A percentile compares a stretch with the other conserved stretches of the same genome.
Evolutionary conservation across 192 early-diverging fungal genomes (phyloP).

Genomic region (Spinellus fusiger): DNA sequence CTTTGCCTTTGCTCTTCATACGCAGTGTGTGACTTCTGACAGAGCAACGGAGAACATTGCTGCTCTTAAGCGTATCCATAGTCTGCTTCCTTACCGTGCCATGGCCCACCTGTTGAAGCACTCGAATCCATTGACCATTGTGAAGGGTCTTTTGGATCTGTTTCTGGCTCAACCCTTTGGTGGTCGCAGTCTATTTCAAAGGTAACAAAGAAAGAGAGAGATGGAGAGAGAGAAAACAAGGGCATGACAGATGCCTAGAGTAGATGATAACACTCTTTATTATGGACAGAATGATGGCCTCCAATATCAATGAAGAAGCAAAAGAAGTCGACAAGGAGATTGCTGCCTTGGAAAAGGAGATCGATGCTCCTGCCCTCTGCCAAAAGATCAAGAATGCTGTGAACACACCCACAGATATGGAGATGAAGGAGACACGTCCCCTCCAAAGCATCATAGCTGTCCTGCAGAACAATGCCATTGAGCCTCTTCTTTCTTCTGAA

Average conservation of each 20-base stretch:
- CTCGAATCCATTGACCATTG: constrained; percentile 50
- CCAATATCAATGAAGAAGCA: constrained; percentile 44
- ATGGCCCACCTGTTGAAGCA: constrained; percentile 44
- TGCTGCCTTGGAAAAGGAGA: constrained; percentile 12
- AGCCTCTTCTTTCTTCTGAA: constrained; percentile 35
- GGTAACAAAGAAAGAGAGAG: constrained; percentile 24
- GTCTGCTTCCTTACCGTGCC: constrained; percentile 45
- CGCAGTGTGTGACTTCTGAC: constrained; percentile 48
- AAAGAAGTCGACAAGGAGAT: constrained; percentile 45
- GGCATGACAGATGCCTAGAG: background rate
- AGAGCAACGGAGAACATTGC: constrained; percentile 38
- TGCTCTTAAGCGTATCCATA: constrained; percentile 47
- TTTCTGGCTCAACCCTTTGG: constrained; percentile 58
- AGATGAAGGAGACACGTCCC: too few relatives aligned
- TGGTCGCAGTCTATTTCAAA: constrained; percentile 44
- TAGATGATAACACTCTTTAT: background rate
- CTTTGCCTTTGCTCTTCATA: constrained; percentile 49
- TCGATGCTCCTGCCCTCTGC: constrained; percentile 29
- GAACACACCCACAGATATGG: constrained; percentile 27
- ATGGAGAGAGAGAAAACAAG: too few relatives aligned
- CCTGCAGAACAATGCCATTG: background rate
- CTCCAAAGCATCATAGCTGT: constrained; percentile 2
- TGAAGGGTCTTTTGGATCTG: constrained; percentile 50
- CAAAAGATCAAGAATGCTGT: constrained; percentile 45
- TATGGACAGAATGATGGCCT: constrained; percentile 41